Conservation (phyloP, 106 monocot species). For the Triglochin maritima region DNA sequence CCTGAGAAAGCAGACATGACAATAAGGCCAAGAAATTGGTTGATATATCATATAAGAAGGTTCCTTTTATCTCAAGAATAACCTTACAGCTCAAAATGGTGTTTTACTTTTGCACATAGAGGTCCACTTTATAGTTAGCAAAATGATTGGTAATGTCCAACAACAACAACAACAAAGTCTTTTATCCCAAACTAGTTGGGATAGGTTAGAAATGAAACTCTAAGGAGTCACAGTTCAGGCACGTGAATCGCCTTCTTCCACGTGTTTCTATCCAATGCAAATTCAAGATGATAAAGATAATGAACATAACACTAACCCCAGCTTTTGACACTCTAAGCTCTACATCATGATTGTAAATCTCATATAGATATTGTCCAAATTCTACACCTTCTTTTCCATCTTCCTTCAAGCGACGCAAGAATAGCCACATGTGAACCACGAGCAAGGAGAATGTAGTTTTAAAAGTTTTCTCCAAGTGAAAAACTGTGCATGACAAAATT, state of each 20-base stretch:
- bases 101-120: too few species aligned
- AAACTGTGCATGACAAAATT: constrained; percentile 35
- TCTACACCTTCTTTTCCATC: constrained; percentile 89
- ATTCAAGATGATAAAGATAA: background rate
- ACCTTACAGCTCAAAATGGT: too few species aligned
- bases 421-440: constrained; percentile 96
- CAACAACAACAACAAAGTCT: too few species aligned
- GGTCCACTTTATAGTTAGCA: background rate
- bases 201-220: too few species aligned
- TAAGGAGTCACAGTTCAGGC: too few species aligned
- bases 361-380: constrained; percentile 90
- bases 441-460: constrained; percentile 93
- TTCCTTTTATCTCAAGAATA: too few species aligned
- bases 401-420: constrained; percentile 80
- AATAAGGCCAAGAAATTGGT: too few species aligned
- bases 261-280: too few species aligned
- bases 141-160: background rate
- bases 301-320: constrained; percentile 48
- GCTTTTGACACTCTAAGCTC: constrained; percentile 89
- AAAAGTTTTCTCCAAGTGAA: constrained; percentile 96
- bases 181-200: too few species aligned
- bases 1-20: too few species aligned
- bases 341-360: constrained; percentile 91
- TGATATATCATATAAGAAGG: too few species aligned
- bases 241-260: too few species aligned